Base-by-base conservation (phyloP, 176 grass and related monocot species). In the Alloteropsis semialata region DNA sequence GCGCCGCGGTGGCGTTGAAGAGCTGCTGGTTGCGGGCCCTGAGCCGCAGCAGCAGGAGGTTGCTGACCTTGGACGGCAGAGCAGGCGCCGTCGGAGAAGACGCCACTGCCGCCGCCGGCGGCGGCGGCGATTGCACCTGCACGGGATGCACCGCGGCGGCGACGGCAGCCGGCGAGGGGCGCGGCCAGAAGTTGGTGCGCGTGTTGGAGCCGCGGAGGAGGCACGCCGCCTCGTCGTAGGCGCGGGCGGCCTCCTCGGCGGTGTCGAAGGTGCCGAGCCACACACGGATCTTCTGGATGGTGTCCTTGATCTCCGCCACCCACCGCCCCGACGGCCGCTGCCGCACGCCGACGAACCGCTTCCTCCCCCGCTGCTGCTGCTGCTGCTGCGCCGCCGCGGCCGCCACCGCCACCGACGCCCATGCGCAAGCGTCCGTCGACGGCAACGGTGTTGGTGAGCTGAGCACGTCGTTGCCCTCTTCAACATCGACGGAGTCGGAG, bases 221-320 rank as follows among this genome's bases (percentile, higher is more conserved):
- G 75, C 90, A 94, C 24, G 95, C 92, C 17, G 95, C 95, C 86
- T 89, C 86, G 72, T 92, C 90, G 78, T 92, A 92, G 50, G 90
- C 90, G 8, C 86, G 64, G 13, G 90, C 90, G 57, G 90, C 90
- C 15, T 33, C 86, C 82, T 86, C 78, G 10, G 83, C 90, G 1
- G 74, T 92, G 66, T 79, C 73, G 82, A 92, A 92, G 66, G 90
- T 92, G 51, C 86, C 86, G 4, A 92, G 83, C 86, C 90, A 92
- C 49, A 89, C 86, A 0, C 90, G 90, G 48, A 97, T 97, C 81
- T 97, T 97, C 42, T 97, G 92, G 30, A 89, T 94, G 24, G 92
- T 97, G 63, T 94, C 95, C 84, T 94, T 97, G 81, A 97, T 97
- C 87, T 97, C 92, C 48, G 92, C 92, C 68, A 97, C 92, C 92